Percentiles rank a stretch among this genome's conserved stretches.
phyloP scores from a whole-genome alignment of 306 rosid species.

The Elaeagnus macrophylla region DNA sequence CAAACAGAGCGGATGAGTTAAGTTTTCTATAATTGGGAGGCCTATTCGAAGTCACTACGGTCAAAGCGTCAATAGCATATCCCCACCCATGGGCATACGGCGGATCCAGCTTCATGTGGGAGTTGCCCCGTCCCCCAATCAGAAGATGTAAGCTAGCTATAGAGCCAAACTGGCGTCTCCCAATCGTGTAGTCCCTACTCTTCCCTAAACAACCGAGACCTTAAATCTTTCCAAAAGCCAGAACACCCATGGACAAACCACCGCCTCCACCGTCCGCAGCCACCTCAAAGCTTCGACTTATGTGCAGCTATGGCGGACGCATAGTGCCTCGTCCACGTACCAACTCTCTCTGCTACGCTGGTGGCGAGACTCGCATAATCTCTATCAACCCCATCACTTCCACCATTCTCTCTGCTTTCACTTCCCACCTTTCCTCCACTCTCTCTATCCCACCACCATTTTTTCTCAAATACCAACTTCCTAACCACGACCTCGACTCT shows the following conservation, averaged over 20 bases:
- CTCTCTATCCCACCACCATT: constrained; percentile 30
- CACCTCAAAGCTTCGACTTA: constrained; percentile 36
- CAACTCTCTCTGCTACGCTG: constrained; percentile 38
- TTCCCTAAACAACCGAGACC: no score
- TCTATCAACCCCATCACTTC: constrained; percentile 24
- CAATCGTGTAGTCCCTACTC: no score
- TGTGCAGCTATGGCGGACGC: constrained; percentile 64
- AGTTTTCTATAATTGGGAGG: no score
- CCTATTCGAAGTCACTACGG: no score
- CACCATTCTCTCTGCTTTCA: constrained; percentile 25
- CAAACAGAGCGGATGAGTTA: no score
- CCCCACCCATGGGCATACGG: no score
- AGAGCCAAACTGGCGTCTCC: no score
- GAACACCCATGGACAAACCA: constrained; percentile 27
- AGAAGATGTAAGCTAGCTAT: no score
- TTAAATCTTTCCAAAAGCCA: constrained; percentile 1
- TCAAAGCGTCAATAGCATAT: no score
- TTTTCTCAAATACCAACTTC: constrained; percentile 49
- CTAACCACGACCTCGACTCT: constrained; percentile 39
- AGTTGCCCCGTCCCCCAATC: no score
- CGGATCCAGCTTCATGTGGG: no score
- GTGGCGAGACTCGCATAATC: constrained; percentile 57
- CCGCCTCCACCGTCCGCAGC: constrained; percentile 4
- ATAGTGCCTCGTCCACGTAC: constrained; percentile 35
- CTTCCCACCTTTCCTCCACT: constrained; percentile 31